phyloP scores from a whole-genome alignment of 2,329 filamentous ascomycete species.

The Xylaria sp. region DNA sequence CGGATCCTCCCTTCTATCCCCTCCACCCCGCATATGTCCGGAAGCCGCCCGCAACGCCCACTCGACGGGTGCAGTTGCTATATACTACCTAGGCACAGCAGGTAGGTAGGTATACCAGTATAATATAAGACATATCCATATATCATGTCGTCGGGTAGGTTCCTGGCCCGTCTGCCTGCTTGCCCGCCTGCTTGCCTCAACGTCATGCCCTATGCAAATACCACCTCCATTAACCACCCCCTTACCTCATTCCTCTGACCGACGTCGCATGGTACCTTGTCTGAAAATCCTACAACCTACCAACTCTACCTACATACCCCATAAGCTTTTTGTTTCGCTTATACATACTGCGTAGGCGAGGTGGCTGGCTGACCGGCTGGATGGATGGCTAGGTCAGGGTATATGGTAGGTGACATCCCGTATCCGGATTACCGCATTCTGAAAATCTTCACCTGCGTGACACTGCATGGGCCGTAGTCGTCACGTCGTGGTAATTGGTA shows the following conservation, averaged over 20 bases:
- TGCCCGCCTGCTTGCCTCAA: neutral
- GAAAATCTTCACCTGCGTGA: constrained; percentile 20
- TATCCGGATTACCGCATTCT: constrained; percentile 27
- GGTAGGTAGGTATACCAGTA: neutral
- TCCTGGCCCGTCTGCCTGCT: constrained; percentile 7
- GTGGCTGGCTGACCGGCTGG: neutral
- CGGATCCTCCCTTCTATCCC: constrained; percentile 3
- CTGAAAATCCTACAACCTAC: neutral
- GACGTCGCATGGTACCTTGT: constrained; percentile 20
- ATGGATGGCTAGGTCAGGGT: neutral
- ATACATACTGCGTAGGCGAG: neutral
- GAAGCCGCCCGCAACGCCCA: constrained; percentile 16
- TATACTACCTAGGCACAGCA: neutral
- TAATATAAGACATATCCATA: neutral
- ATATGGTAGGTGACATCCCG: constrained; percentile 15
- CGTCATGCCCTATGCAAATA: constrained; percentile 3
- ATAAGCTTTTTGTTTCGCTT: constrained; percentile 5
- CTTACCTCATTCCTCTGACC: neutral
- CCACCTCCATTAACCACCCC: neutral
- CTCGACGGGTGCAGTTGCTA: neutral
- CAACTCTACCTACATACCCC: neutral
- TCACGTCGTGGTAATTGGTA: constrained; percentile 7
- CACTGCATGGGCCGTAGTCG: constrained; percentile 21
- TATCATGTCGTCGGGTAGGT: constrained; percentile 9
- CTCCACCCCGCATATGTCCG: constrained; percentile 11